These are phyloP conservation scores for Paecilomyces sp. DNA, from an alignment of 2,329 filamentous ascomycete species.

Conservation along the genomic window DNA sequence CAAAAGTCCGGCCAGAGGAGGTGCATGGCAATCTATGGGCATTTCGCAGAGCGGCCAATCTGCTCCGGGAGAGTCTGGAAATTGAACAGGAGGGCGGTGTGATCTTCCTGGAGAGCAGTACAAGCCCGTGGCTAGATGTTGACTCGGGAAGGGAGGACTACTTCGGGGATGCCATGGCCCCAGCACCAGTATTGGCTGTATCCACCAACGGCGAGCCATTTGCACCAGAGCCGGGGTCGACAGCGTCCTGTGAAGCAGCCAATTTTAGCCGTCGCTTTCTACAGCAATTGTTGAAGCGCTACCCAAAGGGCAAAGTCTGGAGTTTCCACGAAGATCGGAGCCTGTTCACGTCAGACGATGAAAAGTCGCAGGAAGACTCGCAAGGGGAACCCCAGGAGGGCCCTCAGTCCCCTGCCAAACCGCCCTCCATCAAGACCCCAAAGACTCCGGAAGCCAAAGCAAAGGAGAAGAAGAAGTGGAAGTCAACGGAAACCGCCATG, in stretches of 20 bases:
- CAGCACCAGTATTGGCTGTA: constrained; percentile 25
- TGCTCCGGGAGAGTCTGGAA: constrained; percentile 43
- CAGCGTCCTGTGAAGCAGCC: constrained; percentile 18
- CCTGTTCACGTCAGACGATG: constrained; percentile 39
- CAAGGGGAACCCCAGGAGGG: background rate
- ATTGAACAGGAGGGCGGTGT: constrained; percentile 42
- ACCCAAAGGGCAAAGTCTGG: constrained; percentile 43
- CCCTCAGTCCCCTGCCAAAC: too few species aligned
- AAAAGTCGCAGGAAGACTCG: constrained; percentile 9
- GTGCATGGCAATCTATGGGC: constrained; percentile 34
- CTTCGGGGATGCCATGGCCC: constrained; percentile 17
- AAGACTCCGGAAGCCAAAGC: constrained; percentile 9
- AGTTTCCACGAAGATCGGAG: constrained; percentile 39
- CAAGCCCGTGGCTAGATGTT: constrained; percentile 17
- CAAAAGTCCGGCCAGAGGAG: constrained; percentile 21
- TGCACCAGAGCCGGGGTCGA: constrained; percentile 21
- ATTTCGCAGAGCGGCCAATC: constrained; percentile 42
- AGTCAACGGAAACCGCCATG: constrained; percentile 28
- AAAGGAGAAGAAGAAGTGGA: constrained; percentile 21
- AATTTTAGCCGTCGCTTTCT: constrained; percentile 25
- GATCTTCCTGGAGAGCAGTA: constrained; percentile 26
- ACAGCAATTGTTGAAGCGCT: constrained; percentile 33
- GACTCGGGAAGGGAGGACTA: constrained; percentile 22
- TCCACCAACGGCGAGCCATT: constrained; percentile 31
- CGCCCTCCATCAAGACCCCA: background rate